Evolutionary conservation across 169 alveolate genomes (phyloP).

Genomic region (Cryptosporidium sp.): DNA sequence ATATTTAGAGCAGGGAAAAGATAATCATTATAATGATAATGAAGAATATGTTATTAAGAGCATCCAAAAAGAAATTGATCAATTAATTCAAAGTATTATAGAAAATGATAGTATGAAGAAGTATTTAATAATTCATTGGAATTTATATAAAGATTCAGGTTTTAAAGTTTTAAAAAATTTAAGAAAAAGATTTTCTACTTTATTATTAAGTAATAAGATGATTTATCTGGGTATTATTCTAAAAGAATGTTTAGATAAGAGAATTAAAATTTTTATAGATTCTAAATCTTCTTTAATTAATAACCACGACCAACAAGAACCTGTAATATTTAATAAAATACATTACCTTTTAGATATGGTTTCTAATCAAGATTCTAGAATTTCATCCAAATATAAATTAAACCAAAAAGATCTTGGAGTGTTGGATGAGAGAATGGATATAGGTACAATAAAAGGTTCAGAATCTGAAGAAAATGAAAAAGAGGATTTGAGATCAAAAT

Average conservation of each 20-base stretch:
- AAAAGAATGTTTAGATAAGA: constrained; percentile 24
- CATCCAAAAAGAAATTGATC: constrained; percentile 49
- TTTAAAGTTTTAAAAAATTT: neutral
- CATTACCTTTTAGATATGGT: neutral
- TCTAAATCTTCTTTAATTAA: neutral
- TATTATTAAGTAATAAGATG: constrained; percentile 9
- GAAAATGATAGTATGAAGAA: constrained; percentile 21
- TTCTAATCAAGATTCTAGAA: neutral
- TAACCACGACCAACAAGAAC: neutral
- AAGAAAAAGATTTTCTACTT: neutral
- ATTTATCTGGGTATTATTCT: constrained; percentile 23
- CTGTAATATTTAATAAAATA: neutral
- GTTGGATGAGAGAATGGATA: neutral
- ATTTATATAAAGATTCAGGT: constrained; percentile 13
- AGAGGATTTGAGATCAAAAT: neutral
- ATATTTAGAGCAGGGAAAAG: neutral
- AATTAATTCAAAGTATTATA: constrained; percentile 10
- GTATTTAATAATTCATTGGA: constrained; percentile 11
- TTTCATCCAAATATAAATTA: neutral
- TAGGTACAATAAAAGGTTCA: neutral
- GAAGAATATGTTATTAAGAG: neutral
- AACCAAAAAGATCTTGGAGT: neutral
- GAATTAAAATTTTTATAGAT: neutral
- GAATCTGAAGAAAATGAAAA: neutral
- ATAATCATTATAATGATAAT: neutral